A percentile compares a stretch with the other conserved stretches of the same genome.
Conservation (phyloP, 2,329 filamentous ascomycete genomes). For the Ophiostoma himal-ulmi region DNA sequence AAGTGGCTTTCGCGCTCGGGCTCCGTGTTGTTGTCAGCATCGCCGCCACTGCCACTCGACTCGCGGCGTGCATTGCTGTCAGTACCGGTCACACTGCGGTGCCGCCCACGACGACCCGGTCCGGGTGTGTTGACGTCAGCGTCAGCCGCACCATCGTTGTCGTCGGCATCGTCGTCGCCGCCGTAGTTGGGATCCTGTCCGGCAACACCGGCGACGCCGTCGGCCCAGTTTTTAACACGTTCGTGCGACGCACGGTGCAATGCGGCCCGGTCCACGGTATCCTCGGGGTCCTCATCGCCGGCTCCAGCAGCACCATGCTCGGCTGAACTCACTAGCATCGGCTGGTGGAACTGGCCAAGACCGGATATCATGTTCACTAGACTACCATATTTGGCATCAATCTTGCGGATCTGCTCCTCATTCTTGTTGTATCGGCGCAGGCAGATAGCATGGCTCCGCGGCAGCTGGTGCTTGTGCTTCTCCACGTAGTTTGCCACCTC, state of each 20-base stretch:
- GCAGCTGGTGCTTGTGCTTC: slow-evolving; percentile 90
- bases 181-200: slow-evolving; percentile 11
- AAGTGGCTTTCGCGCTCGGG: slow-evolving; percentile 66
- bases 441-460: slow-evolving; percentile 88
- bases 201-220: slow-evolving; percentile 58
- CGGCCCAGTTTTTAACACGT: slow-evolving; percentile 80
- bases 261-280: slow-evolving; percentile 21
- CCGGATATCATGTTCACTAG: slow-evolving; percentile 92
- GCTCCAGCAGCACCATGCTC: slow-evolving; percentile 29
- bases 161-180: slow-evolving; percentile 9
- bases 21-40: slow-evolving; percentile 40
- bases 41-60: slow-evolving; percentile 15
- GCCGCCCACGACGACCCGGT: not conserved
- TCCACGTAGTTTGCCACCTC: slow-evolving; percentile 92
- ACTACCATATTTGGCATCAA: slow-evolving; percentile 91
- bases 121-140: not conserved
- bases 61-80: not conserved
- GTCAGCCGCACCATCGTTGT: not conserved
- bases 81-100: not conserved
- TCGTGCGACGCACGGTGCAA: slow-evolving; percentile 54
- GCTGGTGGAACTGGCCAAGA: slow-evolving; percentile 78
- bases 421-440: slow-evolving; percentile 84
- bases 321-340: slow-evolving; percentile 62
- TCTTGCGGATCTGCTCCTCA: slow-evolving; percentile 74
- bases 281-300: slow-evolving; percentile 1